A percentile compares a stretch with the other conserved stretches of the same genome.
phyloP scores from a whole-genome alignment of 805 yeast genomes.

The Scheffersomyces lignosus region DNA sequence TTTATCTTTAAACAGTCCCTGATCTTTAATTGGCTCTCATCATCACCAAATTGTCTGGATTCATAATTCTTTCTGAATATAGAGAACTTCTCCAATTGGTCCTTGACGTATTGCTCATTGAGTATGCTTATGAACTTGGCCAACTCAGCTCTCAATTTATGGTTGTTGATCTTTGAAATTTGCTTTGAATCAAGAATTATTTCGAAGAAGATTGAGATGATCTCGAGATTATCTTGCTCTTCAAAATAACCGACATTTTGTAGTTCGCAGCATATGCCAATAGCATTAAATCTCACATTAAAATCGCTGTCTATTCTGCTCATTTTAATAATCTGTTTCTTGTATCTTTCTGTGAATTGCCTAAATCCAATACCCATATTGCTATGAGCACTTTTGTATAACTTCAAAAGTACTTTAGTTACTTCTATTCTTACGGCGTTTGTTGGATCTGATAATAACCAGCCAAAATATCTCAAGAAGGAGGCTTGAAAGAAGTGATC shows the following conservation, averaged over 20 bases:
- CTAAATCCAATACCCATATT: slow-evolving; percentile 60
- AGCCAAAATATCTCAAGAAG: slow-evolving; percentile 76
- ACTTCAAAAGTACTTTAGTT: slow-evolving; percentile 50
- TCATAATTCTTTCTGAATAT: slow-evolving; percentile 28
- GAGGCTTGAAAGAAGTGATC: slow-evolving; percentile 68
- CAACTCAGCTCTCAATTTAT: slow-evolving; percentile 44
- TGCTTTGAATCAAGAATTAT: slow-evolving; percentile 28
- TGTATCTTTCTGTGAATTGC: slow-evolving; percentile 77
- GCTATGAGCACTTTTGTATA: slow-evolving; percentile 36
- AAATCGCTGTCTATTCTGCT: slow-evolving; percentile 44
- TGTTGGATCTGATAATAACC: slow-evolving; percentile 77
- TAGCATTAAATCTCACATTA: slow-evolving; percentile 51
- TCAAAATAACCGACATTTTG: slow-evolving; percentile 63
- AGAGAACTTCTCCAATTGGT: slow-evolving; percentile 34
- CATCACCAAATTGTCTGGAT: slow-evolving; percentile 23
- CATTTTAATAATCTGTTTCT: slow-evolving; percentile 64
- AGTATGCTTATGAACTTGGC: slow-evolving; percentile 53
- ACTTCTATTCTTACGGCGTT: slow-evolving; percentile 65
- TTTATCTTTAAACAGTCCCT: slow-evolving; percentile 21
- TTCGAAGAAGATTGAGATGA: slow-evolving; percentile 25
- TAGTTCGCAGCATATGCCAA: slow-evolving; percentile 55
- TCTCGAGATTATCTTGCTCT: slow-evolving; percentile 45
- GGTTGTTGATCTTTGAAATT: slow-evolving; percentile 13
- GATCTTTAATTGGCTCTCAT: slow-evolving; percentile 17
- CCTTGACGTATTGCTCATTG: slow-evolving; percentile 39